Base-by-base conservation (phyloP, 768 basidiomycete species). In the Tricholoma saponaceum region DNA sequence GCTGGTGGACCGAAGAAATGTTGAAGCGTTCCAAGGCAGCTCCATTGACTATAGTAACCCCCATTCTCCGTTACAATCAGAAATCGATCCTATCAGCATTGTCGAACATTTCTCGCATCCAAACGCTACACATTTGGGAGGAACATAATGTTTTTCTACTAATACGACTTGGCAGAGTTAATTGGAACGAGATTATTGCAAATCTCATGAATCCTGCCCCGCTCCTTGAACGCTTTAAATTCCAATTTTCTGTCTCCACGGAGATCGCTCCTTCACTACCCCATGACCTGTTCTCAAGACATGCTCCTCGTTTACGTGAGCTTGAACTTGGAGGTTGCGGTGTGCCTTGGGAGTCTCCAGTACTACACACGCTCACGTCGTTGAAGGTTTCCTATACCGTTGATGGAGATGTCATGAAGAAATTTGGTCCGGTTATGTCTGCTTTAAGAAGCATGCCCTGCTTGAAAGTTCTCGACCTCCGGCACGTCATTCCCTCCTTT, bases 251-350 rank as follows among this genome's bases (percentile, higher is more conserved):
- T 20, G 4, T 1, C 3, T 32, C 7, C 30, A 8, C 1, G 12
- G n/a, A n/a, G n/a, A n/a, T n/a, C 30, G 1, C 6, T 18, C 65
- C 59, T 46, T 64, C 60, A 13, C 56, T 76, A 8, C 67, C 70
- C 0, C 58, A 60, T 1, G 33, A 51, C 8, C 64, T 75, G 22
- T 71, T 78, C 35, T 62, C 58, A 30, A 72, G 69, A 28, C 60
- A 71, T 6, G 68, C 69, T 4, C 72, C 74, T 14, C 65, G 64
- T 28, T 68, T 81, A 18, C 69, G 70, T 49, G 62, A 59, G 22
- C 59, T 80, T n/a, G 69, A 74, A 55, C 61, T 82, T 1, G 62
- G 52, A 8, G 60, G 67, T 22, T 73, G 74, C 54, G 63, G 65
- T 32, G 59, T 77, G 51, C 62, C 68, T 5, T 75, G 76, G 74